Evolutionary conservation across 2,329 filamentous ascomycete genomes (phyloP).

Genomic region (Rugonectria rugulosa): DNA sequence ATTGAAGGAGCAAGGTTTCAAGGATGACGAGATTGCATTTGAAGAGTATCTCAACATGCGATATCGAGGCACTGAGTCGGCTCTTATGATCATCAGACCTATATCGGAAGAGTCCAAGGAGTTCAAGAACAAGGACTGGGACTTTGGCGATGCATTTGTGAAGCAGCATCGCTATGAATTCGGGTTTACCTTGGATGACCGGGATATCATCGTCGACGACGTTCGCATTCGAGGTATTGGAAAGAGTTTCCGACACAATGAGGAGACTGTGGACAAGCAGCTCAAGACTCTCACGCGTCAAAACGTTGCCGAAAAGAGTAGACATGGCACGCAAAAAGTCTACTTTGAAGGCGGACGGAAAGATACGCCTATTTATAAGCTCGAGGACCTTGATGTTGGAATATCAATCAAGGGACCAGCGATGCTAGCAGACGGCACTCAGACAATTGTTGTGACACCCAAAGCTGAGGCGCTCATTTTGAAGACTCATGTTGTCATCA

Average conservation of each 20-base stretch:
- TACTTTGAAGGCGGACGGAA: conserved; percentile 85
- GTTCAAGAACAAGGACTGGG: conserved; percentile 75
- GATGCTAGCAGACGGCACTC: conserved; percentile 85
- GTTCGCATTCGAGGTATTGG: conserved; percentile 88
- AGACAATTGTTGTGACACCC: conserved; percentile 91
- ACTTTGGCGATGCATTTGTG: conserved; percentile 84
- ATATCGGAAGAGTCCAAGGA: conserved; percentile 65
- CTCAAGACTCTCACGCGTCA: conserved; percentile 72
- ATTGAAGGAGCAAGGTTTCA: conserved; percentile 81
- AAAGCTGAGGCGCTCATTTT: conserved; percentile 78
- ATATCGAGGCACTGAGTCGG: conserved; percentile 89
- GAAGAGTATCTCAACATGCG: conserved; percentile 96
- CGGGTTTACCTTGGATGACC: conserved; percentile 83
- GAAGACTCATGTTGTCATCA: conserved; percentile 88
- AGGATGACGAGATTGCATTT: conserved; percentile 76
- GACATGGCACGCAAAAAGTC: conserved; percentile 72
- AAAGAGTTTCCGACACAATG: conserved; percentile 81
- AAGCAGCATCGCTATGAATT: conserved; percentile 92
- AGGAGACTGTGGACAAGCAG: conserved; percentile 86
- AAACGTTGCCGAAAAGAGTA: conserved; percentile 64
- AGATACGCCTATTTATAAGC: conserved; percentile 83
- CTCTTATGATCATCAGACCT: conserved; percentile 87
- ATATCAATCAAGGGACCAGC: conserved; percentile 81
- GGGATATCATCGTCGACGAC: conserved; percentile 90
- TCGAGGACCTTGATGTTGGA: conserved; percentile 76